Evolutionary conservation across 495 filamentous ascomycete species (phyloP), one percentile per base, ranked within the genome.

Genomic region (Penicillium manginii): DNA sequence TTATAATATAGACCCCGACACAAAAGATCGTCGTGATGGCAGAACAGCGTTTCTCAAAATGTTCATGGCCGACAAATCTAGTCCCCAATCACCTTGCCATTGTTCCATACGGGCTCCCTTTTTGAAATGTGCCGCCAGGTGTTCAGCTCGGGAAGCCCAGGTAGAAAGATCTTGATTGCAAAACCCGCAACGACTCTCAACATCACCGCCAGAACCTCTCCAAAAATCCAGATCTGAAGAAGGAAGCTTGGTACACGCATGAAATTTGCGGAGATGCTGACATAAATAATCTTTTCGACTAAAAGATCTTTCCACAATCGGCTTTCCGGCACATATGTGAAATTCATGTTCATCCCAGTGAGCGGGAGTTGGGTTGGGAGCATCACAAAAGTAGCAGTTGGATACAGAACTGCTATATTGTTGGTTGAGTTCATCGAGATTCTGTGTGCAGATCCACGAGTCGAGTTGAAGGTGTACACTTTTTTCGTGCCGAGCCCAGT

Each of bases 401-500:
- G 76, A 73, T 4, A 56, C 23, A 33, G 58, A 52, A 23, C 49
- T 21, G 3, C 22, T 52, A 49, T 12, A 65, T 26, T 23, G 43
- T 62, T 58, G 52, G 47, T 67, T 43, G 1, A 65, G 26, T 4
- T 61, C 32, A 4, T 40, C 37, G 10, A 59, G 46, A 18, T 58
- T 57, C 1, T 62, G 62, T 0, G 83, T 83, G 66, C 91, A 94
- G 21, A 90, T 80, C 91, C 91, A 94, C 22, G 86, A 85, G 61
- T 92, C 91, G 0, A 93, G 80, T 14, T 83, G 85, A 29, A 94
- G 65, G 67, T 94, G 91, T 18, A 92, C 75, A 18, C 87, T 90
- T 61, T 91, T 92, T 68, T 94, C 91, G 69, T 94, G 91, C 35
- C 91, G 81, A 52, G 87, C 81, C 91, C 91, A 94, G 70, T 94